Percentiles rank a stretch among this genome's conserved stretches.
These are phyloP conservation scores for Cryptococcus hybrid DNA, from an alignment of 1,284 basidiomycete species.

Conservation along the genomic window DNA sequence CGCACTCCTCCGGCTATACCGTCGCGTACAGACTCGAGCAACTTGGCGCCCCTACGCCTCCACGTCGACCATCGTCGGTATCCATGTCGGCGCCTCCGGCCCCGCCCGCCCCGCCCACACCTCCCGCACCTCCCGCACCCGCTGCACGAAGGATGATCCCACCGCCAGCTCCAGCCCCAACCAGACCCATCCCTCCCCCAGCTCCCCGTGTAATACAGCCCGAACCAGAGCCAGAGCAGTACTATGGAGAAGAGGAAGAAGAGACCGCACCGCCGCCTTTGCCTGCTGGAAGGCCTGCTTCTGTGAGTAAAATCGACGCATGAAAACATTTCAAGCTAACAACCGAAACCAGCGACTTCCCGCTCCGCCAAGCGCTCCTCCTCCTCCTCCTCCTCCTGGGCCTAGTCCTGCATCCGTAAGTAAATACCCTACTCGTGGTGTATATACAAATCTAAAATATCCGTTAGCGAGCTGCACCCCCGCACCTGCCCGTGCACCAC, in stretches of 20 bases:
- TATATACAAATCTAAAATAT: no score
- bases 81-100: slow-evolving; percentile 49
- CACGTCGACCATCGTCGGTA: slow-evolving; percentile 36
- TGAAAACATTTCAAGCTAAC: no score
- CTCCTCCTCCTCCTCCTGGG: slow-evolving; percentile 21
- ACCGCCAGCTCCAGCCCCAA: slow-evolving; percentile 18
- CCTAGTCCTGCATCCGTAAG: slow-evolving; percentile 28
- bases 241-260: slow-evolving; percentile 12
- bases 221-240: slow-evolving; percentile 7
- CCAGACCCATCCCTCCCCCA: slow-evolving; percentile 8
- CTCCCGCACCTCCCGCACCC: slow-evolving; percentile 12
- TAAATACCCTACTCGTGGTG: not conserved
- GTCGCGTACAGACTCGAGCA: not conserved
- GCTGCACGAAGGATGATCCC: slow-evolving; percentile 9
- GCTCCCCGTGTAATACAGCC: slow-evolving; percentile 17
- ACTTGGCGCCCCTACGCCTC: slow-evolving; percentile 25
- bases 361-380: not conserved
- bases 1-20: slow-evolving; percentile 12
- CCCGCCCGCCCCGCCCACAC: slow-evolving; percentile 17
- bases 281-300: slow-evolving; percentile 18
- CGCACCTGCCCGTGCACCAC: slow-evolving; percentile 18
- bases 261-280: slow-evolving; percentile 33
- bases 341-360: no score
- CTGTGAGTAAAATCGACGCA: no score
- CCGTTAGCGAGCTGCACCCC: not conserved